Percentiles rank a stretch among this genome's conserved stretches.
phyloP scores from a whole-genome alignment of 1,284 basidiomycete species.

The Tylopilus sp. region DNA sequence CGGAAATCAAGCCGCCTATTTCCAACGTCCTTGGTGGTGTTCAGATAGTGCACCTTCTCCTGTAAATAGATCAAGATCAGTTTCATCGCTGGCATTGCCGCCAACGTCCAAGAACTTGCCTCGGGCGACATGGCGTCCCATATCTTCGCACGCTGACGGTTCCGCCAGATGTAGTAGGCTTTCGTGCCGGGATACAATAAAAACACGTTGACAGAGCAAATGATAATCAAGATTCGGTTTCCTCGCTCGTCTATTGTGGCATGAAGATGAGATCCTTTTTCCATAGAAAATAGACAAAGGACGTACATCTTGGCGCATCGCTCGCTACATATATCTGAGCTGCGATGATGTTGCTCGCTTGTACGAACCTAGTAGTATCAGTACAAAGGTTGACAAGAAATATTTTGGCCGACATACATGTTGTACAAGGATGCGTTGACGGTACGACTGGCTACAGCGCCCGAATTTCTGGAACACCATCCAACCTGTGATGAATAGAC shows the following conservation, averaged over 20 bases:
- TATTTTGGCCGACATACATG: slow-evolving; percentile 36
- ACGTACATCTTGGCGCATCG: slow-evolving; percentile 49
- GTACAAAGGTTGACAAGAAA: background rate
- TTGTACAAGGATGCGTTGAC: slow-evolving; percentile 57
- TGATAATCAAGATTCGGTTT: slow-evolving; percentile 45
- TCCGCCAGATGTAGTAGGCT: slow-evolving; percentile 52
- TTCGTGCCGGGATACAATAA: slow-evolving; percentile 53
- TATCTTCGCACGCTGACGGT: slow-evolving; percentile 45
- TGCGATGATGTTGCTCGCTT: slow-evolving; percentile 45
- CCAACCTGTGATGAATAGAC: slow-evolving; percentile 38
- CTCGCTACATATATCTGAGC: slow-evolving; percentile 46
- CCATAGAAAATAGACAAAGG: background rate
- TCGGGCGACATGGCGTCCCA: slow-evolving; percentile 54
- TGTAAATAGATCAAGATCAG: background rate
- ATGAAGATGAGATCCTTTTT: background rate
- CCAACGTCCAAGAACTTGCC: slow-evolving; percentile 29
- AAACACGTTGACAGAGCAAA: slow-evolving; percentile 47
- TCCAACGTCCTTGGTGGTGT: slow-evolving; percentile 42
- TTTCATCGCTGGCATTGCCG: background rate
- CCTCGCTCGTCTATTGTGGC: slow-evolving; percentile 45
- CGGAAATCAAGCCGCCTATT: slow-evolving; percentile 41
- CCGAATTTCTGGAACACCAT: slow-evolving; percentile 57
- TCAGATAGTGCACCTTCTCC: slow-evolving; percentile 45
- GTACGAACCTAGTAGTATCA: slow-evolving; percentile 39
- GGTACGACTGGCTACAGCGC: slow-evolving; percentile 53